Evolutionary conservation across 1,139 yeast species (phyloP).

Genomic region (Yarrowia galli): DNA sequence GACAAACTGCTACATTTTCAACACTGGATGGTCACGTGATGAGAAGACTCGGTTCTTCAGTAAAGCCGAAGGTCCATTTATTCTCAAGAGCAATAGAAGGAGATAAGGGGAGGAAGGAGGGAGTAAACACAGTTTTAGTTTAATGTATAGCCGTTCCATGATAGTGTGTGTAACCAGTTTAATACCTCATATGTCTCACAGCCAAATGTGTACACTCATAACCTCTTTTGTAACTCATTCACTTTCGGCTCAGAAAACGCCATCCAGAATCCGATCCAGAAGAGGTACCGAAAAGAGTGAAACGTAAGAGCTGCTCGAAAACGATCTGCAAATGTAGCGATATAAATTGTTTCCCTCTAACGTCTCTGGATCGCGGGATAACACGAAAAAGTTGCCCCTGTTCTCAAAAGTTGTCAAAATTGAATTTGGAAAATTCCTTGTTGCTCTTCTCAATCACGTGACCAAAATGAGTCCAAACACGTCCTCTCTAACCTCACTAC

Average conservation of each 20-base stretch:
- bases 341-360: no score
- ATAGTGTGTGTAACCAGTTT: background rate
- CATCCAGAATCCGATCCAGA: background rate
- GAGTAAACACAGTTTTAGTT: no score
- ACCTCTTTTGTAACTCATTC: background rate
- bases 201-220: constrained; percentile 13
- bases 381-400: no score
- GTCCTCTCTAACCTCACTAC: background rate
- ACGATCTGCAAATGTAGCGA: no score
- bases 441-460: background rate
- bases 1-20: background rate
- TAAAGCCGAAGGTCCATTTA: constrained; percentile 18
- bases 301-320: background rate
- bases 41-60: background rate
- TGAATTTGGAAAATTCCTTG: background rate
- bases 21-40: background rate
- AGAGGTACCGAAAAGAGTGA: background rate
- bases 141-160: background rate
- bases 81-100: background rate
- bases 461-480: background rate
- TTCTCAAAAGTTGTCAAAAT: background rate
- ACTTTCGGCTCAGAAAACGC: background rate
- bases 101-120: background rate
- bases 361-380: no score
- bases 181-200: constrained; percentile 1